Percentiles rank a stretch among this genome's conserved stretches.
phyloP scores from a whole-genome alignment of 2,329 filamentous ascomycete genomes.

The Pseudopyrenochaeta lycopersici region DNA sequence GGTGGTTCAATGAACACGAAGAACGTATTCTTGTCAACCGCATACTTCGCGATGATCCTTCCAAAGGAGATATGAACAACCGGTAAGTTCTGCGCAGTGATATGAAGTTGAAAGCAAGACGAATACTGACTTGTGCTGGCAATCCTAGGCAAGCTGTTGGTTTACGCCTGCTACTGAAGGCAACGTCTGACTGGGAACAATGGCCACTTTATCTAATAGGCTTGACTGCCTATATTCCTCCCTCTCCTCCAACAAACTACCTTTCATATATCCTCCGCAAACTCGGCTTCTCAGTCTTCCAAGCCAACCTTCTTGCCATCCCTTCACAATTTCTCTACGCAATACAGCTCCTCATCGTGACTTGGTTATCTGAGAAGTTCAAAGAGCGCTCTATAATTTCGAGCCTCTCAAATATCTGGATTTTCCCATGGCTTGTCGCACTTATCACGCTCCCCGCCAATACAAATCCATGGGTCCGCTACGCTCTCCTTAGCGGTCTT shows the following conservation, averaged over 20 bases:
- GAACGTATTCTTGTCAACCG: slow-evolving; percentile 71
- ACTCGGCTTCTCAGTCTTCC: slow-evolving; percentile 69
- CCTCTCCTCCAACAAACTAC: slow-evolving; percentile 29
- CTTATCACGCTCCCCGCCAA: slow-evolving; percentile 58
- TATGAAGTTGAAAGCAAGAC: not conserved
- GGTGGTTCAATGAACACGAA: slow-evolving; percentile 69
- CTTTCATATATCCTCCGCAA: slow-evolving; percentile 67
- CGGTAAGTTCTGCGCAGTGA: not conserved
- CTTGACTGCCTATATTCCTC: slow-evolving; percentile 54
- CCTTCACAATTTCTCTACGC: slow-evolving; percentile 51
- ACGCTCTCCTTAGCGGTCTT: slow-evolving; percentile 59
- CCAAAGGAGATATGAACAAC: slow-evolving; percentile 64
- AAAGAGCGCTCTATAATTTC: slow-evolving; percentile 59
- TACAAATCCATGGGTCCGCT: slow-evolving; percentile 61
- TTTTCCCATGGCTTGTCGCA: slow-evolving; percentile 66
- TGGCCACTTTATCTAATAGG: slow-evolving; percentile 47
- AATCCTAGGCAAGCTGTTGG: slow-evolving; percentile 29
- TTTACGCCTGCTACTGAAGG: slow-evolving; percentile 28
- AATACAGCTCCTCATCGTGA: slow-evolving; percentile 54
- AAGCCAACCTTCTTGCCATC: slow-evolving; percentile 71
- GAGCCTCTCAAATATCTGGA: slow-evolving; percentile 65
- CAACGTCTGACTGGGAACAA: slow-evolving; percentile 39
- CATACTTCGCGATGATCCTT: slow-evolving; percentile 65
- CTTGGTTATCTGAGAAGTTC: slow-evolving; percentile 57
- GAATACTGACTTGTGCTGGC: not conserved